Evolutionary conservation across 345 rosid genomes (phyloP).

Genomic region (Clausena lansium): DNA sequence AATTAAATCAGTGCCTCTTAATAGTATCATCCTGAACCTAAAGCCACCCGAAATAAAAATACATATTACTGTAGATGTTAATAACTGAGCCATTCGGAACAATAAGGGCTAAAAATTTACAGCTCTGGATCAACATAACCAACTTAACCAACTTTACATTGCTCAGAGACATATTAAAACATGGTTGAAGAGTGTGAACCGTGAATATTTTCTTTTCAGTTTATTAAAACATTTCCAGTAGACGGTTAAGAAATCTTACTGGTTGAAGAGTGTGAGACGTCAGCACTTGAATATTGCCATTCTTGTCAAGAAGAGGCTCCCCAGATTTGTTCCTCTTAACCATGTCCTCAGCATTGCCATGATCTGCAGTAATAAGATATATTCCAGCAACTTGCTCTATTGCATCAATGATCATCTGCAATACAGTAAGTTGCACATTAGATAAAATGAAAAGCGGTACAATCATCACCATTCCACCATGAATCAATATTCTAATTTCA

Average conservation of each 20-base stretch:
- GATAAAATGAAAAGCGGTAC: neutral
- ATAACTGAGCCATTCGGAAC: neutral
- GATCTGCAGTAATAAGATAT: slow-evolving; percentile 93
- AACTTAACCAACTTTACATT: neutral
- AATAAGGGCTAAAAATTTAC: neutral
- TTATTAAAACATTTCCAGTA: too few species aligned
- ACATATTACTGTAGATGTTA: too few species aligned
- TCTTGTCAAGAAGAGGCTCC: slow-evolving; percentile 60
- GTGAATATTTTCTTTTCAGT: neutral
- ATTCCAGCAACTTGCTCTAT: slow-evolving; percentile 87
- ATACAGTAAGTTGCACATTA: neutral
- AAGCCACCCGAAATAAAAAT: neutral
- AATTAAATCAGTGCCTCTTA: neutral
- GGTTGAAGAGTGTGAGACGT: slow-evolving; percentile 97
- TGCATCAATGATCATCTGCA: slow-evolving; percentile 86
- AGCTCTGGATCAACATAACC: neutral
- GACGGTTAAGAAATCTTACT: slow-evolving; percentile 41
- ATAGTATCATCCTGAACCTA: neutral
- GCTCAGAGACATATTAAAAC: neutral
- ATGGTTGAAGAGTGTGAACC: too few species aligned
- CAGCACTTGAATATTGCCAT: slow-evolving; percentile 79
- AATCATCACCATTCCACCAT: neutral
- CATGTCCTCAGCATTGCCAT: slow-evolving; percentile 98
- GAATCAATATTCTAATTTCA: neutral
- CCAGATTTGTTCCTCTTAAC: slow-evolving; percentile 88